A percentile compares a stretch with the other conserved stretches of the same genome.
phyloP scores from a whole-genome alignment of 495 filamentous ascomycete genomes.

The Neurospora hispaniola region DNA sequence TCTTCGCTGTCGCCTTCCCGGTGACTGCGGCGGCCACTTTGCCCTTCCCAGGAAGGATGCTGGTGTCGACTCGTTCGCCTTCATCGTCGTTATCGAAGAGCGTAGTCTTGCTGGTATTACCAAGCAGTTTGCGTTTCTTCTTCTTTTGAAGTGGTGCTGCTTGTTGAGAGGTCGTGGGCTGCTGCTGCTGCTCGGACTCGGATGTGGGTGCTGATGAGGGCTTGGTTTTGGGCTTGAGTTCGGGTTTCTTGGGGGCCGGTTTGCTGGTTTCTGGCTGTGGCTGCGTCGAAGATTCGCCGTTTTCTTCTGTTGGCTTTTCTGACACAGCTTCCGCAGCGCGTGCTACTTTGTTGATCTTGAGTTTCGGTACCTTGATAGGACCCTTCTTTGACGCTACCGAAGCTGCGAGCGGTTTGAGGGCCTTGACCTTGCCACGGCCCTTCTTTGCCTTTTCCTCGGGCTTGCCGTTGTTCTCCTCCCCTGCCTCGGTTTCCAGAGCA shows the following conservation, averaged over 20 bases:
- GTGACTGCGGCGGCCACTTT: not conserved
- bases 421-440: not conserved
- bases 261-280: slow-evolving; percentile 17
- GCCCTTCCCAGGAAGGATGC: slow-evolving; percentile 22
- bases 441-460: slow-evolving; percentile 21
- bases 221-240: not conserved
- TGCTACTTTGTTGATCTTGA: not conserved
- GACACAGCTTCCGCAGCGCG: not conserved
- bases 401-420: not conserved
- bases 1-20: slow-evolving; percentile 7
- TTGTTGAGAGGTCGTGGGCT: not conserved
- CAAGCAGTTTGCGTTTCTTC: slow-evolving; percentile 62
- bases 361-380: not conserved
- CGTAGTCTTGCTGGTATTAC: slow-evolving; percentile 46
- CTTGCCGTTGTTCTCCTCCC: not conserved
- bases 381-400: not conserved
- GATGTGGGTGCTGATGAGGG: not conserved
- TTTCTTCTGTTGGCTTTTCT: slow-evolving; percentile 11
- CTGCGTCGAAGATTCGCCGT: slow-evolving; percentile 1
- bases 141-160: slow-evolving; percentile 40
- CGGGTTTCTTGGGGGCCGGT: slow-evolving; percentile 8
- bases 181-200: not conserved
- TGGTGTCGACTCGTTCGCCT: slow-evolving; percentile 31
- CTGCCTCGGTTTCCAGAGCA: not conserved
- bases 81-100: slow-evolving; percentile 69